Evolutionary conservation across 257 asterid species (phyloP).

Genomic region (Scutellaria minor): DNA sequence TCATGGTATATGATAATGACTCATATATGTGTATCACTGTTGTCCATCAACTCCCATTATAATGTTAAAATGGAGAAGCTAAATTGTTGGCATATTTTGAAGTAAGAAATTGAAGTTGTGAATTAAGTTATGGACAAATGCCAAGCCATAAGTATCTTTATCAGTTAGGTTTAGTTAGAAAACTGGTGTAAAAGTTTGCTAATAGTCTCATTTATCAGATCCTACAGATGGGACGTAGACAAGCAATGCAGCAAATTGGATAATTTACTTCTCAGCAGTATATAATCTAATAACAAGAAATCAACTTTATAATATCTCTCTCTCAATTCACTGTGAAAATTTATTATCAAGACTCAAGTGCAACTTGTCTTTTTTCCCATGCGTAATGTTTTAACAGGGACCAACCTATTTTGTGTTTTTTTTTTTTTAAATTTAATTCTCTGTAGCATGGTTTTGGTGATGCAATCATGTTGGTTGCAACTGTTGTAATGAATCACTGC

Average conservation of each 20-base stretch:
- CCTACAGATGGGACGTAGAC: background rate
- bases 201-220: no score
- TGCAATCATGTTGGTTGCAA: constrained; percentile 4
- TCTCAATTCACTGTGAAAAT: background rate
- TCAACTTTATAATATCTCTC: background rate
- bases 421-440: constrained; percentile 5
- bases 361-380: background rate
- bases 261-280: background rate
- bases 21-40: background rate
- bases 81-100: background rate
- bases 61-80: background rate
- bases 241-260: background rate
- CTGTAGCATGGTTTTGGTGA: background rate
- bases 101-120: background rate
- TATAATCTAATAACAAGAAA: background rate
- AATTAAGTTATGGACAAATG: no score
- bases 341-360: background rate
- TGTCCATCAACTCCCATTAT: background rate
- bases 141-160: no score
- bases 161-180: no score
- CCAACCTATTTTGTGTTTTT: background rate
- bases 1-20: background rate
- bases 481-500: background rate
- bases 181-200: no score
- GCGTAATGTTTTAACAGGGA: background rate